Evolutionary conservation across 345 rosid genomes (phyloP), one percentile per base, ranked within the genome.

Genomic region (Turnera subulata): DNA sequence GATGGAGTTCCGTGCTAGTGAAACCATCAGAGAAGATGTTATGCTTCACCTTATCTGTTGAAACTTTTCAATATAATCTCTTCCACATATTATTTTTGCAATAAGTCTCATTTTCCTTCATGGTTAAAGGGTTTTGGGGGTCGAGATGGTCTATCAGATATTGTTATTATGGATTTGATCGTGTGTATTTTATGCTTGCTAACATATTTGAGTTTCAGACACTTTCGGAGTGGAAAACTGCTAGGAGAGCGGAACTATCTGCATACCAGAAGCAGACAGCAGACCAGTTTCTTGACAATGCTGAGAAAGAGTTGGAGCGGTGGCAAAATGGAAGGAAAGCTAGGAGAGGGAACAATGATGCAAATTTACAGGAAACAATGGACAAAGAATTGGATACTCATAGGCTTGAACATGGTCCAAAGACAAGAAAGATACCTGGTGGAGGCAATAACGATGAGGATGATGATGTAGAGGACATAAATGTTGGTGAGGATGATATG

Each of bases 381-480:
- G 97, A 93, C 83, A 85, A 85, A 66, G 99, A 93, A 60, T 69
- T 93, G 70, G 99, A 93, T 56, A 80, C 78, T 17, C 99, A 89
- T 65, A 74, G 90, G 79, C 86, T 93, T 60, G 96, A 93, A 82
- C 94, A 93, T 43, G 99, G 99, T 56, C 99, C 92, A 16, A 93
- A 87, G 83, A 79, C 76, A 29, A 87, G 97, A 72, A 89, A 84
- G 74, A 84, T 93, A 19, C 96, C 84, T 0, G 88, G 83, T 63
- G 77, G 81, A 59, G 69, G 76, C 69, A 78, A 73, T 69, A 84
- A 78, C 1, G 92, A 82, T 32, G 95, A 87, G 11, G 97, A 93
- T 55, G 98, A 89, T 20, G 93, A 85, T 21, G 89, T 84, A 50
- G 96, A 89, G 62, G 99, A 85, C 66, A 87, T 89, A 57, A 87